phyloP scores from a whole-genome alignment of 768 basidiomycete species.

The Auriscalpium orientale region DNA sequence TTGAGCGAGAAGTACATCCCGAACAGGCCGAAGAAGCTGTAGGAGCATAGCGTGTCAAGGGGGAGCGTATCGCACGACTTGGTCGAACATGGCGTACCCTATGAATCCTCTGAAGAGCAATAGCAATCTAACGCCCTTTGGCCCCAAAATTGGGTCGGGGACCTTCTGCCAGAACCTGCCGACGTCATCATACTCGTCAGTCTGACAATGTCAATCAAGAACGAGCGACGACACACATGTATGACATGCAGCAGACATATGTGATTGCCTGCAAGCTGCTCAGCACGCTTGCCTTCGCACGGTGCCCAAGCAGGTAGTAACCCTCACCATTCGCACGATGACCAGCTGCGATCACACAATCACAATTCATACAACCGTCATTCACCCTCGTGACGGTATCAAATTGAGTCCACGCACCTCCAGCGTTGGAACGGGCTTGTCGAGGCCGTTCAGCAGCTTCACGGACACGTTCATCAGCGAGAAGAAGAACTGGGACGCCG shows the following conservation, averaged over 20 bases:
- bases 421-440: constrained; percentile 49
- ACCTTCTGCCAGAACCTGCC: constrained; percentile 33
- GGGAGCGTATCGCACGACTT: too few species aligned
- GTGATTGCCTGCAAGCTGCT: constrained; percentile 37
- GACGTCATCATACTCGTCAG: too few species aligned
- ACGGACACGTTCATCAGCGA: constrained; percentile 56
- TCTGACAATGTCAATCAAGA: too few species aligned
- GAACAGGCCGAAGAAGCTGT: constrained; percentile 65
- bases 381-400: neutral
- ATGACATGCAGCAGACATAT: constrained; percentile 40
- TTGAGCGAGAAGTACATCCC: constrained; percentile 65
- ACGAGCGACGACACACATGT: constrained; percentile 31
- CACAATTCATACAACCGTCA: neutral
- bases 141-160: constrained; percentile 58
- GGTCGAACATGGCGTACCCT: constrained; percentile 36
- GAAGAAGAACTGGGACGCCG: constrained; percentile 49
- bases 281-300: neutral
- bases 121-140: constrained; percentile 55
- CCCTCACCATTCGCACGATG: constrained; percentile 48
- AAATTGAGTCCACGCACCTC: constrained; percentile 32
- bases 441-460: constrained; percentile 50
- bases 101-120: constrained; percentile 51
- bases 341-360: constrained; percentile 33
- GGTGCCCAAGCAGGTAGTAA: neutral
- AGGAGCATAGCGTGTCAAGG: neutral